Base-by-base conservation (phyloP, 1,284 basidiomycete genomes). In the Phellopilus nigrolimitatus region DNA sequence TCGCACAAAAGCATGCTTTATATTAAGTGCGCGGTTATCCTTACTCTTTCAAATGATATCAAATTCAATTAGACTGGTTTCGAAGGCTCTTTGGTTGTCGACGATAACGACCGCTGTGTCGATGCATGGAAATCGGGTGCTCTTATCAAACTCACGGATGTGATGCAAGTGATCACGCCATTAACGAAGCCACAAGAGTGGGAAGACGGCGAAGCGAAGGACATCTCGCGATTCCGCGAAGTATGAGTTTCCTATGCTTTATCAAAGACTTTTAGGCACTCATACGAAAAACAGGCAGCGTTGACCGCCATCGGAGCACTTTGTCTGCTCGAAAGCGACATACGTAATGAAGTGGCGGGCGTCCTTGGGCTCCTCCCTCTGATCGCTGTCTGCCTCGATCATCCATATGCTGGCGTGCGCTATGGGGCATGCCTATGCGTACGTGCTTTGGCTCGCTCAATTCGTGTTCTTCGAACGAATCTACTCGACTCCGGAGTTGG, bases 391-490 rank as follows among this genome's bases (percentile, higher is more conserved):
- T 79, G 77, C 10, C 73, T 90, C 24, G 61, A 68, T 0, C 82
- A 89, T 56, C 75, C 74, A 0, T 78, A 84, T 51, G 72, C 83
- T 15, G 88, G 88, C 1, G 84, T 94, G 1, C 80, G 91, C 4
- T 89, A 88, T 41, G 87, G 88, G 0, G 87, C 89, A 0, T 91
- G 89, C 62, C 91, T 94, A 61, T 87, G 87, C 57, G 76, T 90
- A 1, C 74, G 92, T n/a, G 86, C 88, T 0, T 71, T 95, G 30
- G 82, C 82, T 40, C 78, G 93, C 17, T 82, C 83, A 1, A 82
- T 92, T 0, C 78, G 82, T 0, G 84, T 92, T 2, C 68, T 94
- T 37, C 73, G 90, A 21, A 95, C 91, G 30, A 91, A 80, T 51
- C 75, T 95, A 7, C 78, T 91, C 7, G 93, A 95, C 61, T 82